A percentile compares a stretch with the other conserved stretches of the same genome.
phyloP scores from a whole-genome alignment of 1,139 yeast genomes.

The Kurtzmaniella natalensis region DNA sequence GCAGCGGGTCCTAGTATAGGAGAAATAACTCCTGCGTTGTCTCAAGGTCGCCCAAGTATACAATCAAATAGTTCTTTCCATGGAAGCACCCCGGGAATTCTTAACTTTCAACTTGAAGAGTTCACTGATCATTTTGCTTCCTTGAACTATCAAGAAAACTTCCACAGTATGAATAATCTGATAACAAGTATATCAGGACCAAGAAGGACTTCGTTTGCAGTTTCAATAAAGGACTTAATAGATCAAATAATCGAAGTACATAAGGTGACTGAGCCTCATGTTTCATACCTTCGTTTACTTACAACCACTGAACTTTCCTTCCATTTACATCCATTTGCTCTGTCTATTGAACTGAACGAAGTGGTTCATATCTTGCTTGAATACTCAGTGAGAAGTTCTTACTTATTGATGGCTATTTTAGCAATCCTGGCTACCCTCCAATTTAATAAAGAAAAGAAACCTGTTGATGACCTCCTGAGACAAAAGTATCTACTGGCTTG shows the following conservation, averaged over 20 bases:
- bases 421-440: constrained; percentile 38
- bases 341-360: constrained; percentile 31
- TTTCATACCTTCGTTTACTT: constrained; percentile 26
- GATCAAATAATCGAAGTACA: constrained; percentile 21
- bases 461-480: constrained; percentile 26
- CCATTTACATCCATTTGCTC: constrained; percentile 37
- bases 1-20: no score
- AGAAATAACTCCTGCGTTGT: background rate
- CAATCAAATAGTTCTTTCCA: constrained; percentile 1
- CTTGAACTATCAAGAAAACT: background rate
- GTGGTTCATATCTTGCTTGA: constrained; percentile 29
- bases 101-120: constrained; percentile 14
- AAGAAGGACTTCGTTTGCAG: constrained; percentile 6
- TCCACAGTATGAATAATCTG: constrained; percentile 4
- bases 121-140: constrained; percentile 11
- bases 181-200: constrained; percentile 4
- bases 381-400: constrained; percentile 33
- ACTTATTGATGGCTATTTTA: constrained; percentile 30
- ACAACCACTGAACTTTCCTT: constrained; percentile 25
- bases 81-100: background rate
- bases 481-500: constrained; percentile 31
- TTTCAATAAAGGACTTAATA: constrained; percentile 19
- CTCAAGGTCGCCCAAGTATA: background rate
- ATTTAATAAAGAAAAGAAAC: constrained; percentile 28
- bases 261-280: constrained; percentile 27